Conservation (phyloP, 129 eudicot species). For the Chrysanthemum lavandulifolium region DNA sequence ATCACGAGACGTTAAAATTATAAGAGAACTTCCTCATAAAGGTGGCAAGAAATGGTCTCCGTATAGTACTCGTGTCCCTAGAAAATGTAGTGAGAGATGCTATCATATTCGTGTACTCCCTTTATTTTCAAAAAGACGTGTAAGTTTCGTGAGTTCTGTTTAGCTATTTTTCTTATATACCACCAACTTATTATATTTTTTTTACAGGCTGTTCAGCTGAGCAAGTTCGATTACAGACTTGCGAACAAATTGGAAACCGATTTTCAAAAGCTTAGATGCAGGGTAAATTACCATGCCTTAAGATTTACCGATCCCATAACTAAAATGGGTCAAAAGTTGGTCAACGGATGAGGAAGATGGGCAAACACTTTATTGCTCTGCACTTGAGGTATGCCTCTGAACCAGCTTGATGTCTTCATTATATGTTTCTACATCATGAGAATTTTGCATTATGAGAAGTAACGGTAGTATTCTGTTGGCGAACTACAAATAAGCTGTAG, state of each 20-base stretch:
- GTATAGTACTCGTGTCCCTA: conserved; percentile 77
- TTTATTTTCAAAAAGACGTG: conserved; percentile 66
- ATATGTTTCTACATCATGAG: neutral
- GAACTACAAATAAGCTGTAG: too few species aligned
- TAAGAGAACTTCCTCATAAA: conserved; percentile 73
- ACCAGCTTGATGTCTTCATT: neutral
- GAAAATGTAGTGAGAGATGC: conserved; percentile 83
- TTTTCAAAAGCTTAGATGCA: conserved; percentile 81
- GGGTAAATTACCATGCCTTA: conserved; percentile 87
- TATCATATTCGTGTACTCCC: conserved; percentile 74
- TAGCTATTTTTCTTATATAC: neutral
- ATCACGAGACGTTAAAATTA: conserved; percentile 66
- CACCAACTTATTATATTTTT: neutral
- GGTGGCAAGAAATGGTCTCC: conserved; percentile 68
- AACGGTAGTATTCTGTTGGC: too few species aligned
- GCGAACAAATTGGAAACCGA: conserved; percentile 63
- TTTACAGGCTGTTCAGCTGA: conserved; percentile 77
- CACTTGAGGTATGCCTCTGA: conserved; percentile 64
- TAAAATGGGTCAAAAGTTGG: conserved; percentile 74
- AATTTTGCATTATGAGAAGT: too few species aligned
- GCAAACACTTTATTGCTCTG: conserved; percentile 69
- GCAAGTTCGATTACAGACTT: conserved; percentile 86
- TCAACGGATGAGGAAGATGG: conserved; percentile 65
- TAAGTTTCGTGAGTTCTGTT: conserved; percentile 36
- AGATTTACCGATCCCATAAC: conserved; percentile 67